Percentiles rank a stretch among this genome's conserved stretches.
These are phyloP conservation scores for Ceratocystis ficicola DNA, from an alignment of 2,329 filamentous ascomycete species.

Conservation along the genomic window DNA sequence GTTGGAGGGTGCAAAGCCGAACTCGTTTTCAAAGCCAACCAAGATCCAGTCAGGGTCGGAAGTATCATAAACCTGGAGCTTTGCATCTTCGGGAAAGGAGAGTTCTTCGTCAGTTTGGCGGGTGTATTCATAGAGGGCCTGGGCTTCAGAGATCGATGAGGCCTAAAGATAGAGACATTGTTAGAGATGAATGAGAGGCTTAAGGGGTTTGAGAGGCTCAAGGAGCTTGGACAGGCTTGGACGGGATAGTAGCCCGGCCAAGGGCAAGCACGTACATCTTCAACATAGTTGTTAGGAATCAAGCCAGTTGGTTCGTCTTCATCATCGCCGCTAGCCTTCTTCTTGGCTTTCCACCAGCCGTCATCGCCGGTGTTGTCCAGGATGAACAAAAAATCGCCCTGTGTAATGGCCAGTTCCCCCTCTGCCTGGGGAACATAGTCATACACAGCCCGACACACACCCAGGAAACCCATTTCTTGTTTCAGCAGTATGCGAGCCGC, in stretches of 20 bases:
- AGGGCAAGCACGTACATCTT: conserved; percentile 51
- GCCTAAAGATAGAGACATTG: conserved; percentile 34
- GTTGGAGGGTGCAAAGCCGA: conserved; percentile 88
- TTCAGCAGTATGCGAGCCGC: neutral
- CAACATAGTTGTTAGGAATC: conserved; percentile 88
- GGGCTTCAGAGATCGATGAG: conserved; percentile 50
- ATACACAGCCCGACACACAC: conserved; percentile 81
- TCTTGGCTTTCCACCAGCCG: conserved; percentile 96
- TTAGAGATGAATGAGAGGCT: neutral
- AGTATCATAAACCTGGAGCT: conserved; percentile 73
- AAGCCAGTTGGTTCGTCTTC: conserved; percentile 84
- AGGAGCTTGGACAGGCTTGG: neutral
- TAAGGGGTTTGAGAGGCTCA: too few relatives aligned
- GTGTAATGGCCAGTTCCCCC: conserved; percentile 70
- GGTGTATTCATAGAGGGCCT: conserved; percentile 95
- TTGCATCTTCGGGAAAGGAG: conserved; percentile 81
- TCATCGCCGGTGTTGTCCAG: conserved; percentile 65
- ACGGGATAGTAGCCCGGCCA: neutral
- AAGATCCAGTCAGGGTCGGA: conserved; percentile 95
- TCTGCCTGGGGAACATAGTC: conserved; percentile 82
- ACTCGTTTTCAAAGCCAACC: conserved; percentile 72
- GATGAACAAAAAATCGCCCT: conserved; percentile 81
- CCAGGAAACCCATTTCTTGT: conserved; percentile 72
- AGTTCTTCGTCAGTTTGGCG: conserved; percentile 96
- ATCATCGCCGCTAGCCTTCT: conserved; percentile 68